Base-by-base conservation (phyloP, 2,329 filamentous ascomycete species). In the Exophiala aquamarina region DNA sequence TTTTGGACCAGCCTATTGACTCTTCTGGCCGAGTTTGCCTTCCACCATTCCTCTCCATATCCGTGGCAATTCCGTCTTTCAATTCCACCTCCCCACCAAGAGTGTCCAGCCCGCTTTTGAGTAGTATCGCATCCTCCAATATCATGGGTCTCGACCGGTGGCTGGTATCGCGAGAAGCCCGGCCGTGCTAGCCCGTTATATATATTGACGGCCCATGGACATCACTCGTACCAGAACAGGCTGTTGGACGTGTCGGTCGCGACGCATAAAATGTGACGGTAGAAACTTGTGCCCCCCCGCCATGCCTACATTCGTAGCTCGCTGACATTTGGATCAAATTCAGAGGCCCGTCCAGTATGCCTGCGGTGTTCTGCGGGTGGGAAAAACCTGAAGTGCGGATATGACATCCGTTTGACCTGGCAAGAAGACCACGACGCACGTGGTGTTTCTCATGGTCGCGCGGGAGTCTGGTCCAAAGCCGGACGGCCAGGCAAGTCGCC, bases 231-330 rank as follows among this genome's bases (percentile, higher is more conserved):
- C 34, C 26, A 67, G 71, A 58, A 67, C 61, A 50, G 74, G 74
- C 34, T 77, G 74, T 41, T 69, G 70, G 13, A 77, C 76, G 54
- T 77, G 74, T 61, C 75, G 76, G 56, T 66, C 75, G 4, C 56
- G 74, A 50, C 75, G 75, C 52, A 47, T 77, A 45, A 77, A 76
- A 73, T 77, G 74, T 28, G 74, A 76, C 31, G 72, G 43, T 46
- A 18, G 20, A 35, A 33, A 11, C 4, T 9, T 21, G 19, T 20
- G 2, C 28, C 17, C 20, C 20, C 29, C 19, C 3, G 13, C 32
- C 23, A 7, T 19, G 15, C 19, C 19, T 17, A n/a, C n/a, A n/a
- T n/a, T n/a, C n/a, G n/a, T n/a, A n/a, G n/a, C 23, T 6, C 14
- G 14, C 23, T 23, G 26, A 36, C 23, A 6, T 26, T 26, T 26